Evolutionary conservation across 306 rosid genomes (phyloP), one percentile per base, ranked within the genome.

Genomic region (Sindora glabra): DNA sequence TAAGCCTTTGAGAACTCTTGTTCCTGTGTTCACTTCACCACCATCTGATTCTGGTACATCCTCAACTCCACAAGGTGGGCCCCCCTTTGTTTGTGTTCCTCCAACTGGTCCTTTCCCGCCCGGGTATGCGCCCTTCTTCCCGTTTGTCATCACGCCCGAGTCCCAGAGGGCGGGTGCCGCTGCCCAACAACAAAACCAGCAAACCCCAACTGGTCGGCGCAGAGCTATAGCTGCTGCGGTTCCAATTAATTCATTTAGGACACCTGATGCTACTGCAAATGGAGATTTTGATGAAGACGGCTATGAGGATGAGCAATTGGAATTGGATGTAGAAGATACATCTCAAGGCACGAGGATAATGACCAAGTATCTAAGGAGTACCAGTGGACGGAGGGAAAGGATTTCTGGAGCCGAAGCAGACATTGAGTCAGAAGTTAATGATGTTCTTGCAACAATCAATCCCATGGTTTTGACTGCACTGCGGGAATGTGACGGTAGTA

Each of bases 31-130:
- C 51, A 84, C 96, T 42, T 81, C 89, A 25, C 77, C n/a, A n/a
- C n/a, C 94, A 21, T 73, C 87, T 2, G 82, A 75, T 18, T 72
- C n/a, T n/a, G n/a, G n/a, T n/a, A n/a, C n/a, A n/a, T n/a, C n/a
- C n/a, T n/a, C 87, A 8, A 67, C 65, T 50, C 77, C 94, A 5
- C 88, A 86, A 74, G 95, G 86, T 36, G 83, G 81, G 54, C 90
- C 97, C 12, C 96, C 97, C 15, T 87, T 91, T 76, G 83, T 87
- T 23, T 85, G 89, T 56, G 95, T 75, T 22, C 67, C 95, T n/a
- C 97, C 97, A 2, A 46, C 89, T 5, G 97, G 97, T 55, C 96
- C 97, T 69, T 91, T 83, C 42, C 96, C 97, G 0, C 77, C 90
- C 25, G 96, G 91, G 6, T 70, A 80, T 62, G 36, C 89, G 2